Evolutionary conservation across 257 asterid genomes (phyloP), one percentile per base, ranked within the genome.

Genomic region (Handroanthus guayacan): DNA sequence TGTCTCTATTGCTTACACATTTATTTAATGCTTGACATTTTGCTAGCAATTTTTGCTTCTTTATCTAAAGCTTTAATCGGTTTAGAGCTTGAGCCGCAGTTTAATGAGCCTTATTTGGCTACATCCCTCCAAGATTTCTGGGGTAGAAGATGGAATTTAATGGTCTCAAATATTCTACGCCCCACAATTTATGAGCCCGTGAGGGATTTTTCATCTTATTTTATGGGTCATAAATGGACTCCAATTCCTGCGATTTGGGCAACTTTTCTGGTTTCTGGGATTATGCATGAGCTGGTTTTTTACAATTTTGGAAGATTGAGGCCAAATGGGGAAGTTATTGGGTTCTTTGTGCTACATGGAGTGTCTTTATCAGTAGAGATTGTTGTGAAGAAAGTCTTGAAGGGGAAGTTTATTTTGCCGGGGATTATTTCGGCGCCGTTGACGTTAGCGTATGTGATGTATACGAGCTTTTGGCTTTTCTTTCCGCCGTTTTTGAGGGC

Each of bases 111-210:
- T 0, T 86, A 87, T 60, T 25, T 83, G 6, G 69, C 92, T 8
- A 89, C 89, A 0, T 90, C 94, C 0, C 71, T 89, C 2, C 92
- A 87, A 43, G 91, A 90, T 75, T 90, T 88, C 58, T 90, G 96
- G 92, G 92, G 94, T 0, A 78, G 76, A 39, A 79, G 94, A 41
- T 90, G 96, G 94, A 90, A 90, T 67, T 39, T 88, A 4, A 82
- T 83, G 86, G 90, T 85, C 0, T 55, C 93, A 0, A 87, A 87
- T 6, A 82, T 84, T 60, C 52, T 90, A 0, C 82, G 82, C 2
- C 83, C 85, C 0, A 85, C 88, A 0, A 78, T 90, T 0, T 88
- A 78, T 38, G 31, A 14, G 25, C 96, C 94, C 0, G 69, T 84
- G 4, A 41, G 81, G 2, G 31, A 80, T 0, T 0, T 67, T 1